A percentile compares a stretch with the other conserved stretches of the same genome.
Conservation (phyloP, 1,139 yeast species). For the Geotrichum candidum region DNA sequence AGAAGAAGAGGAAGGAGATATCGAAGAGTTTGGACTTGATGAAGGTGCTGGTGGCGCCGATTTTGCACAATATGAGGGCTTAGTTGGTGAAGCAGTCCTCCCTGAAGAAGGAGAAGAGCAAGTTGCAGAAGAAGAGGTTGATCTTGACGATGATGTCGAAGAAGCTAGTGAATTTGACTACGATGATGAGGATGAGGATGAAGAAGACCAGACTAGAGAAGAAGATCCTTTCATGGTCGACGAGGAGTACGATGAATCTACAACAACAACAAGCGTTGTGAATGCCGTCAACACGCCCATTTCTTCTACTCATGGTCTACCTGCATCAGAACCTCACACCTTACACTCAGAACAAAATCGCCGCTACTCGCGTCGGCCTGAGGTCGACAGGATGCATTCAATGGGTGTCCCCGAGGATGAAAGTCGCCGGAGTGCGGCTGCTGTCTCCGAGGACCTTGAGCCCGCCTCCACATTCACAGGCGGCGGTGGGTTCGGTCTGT, state of each 20-base stretch:
- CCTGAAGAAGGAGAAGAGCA: neutral
- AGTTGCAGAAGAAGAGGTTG: neutral
- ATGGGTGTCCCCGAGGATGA: neutral
- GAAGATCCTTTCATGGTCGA: constrained; percentile 11
- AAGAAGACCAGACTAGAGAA: constrained; percentile 4
- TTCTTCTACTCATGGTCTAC: neutral
- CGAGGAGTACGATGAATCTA: constrained; percentile 5
- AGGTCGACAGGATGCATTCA: neutral
- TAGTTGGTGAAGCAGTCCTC: neutral
- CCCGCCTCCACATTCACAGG: neutral
- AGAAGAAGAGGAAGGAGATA: constrained; percentile 21
- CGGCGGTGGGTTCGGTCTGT: neutral
- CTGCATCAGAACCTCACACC: neutral
- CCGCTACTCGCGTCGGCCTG: neutral
- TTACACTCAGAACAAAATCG: neutral
- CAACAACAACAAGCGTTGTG: neutral
- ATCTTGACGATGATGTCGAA: neutral
- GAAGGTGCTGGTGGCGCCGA: constrained; percentile 6
- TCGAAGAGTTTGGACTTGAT: constrained; percentile 20
- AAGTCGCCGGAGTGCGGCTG: neutral
- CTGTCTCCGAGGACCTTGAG: constrained; percentile 1
- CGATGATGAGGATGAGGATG: constrained; percentile 4
- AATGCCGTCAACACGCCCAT: neutral
- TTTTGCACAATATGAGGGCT: constrained; percentile 1
- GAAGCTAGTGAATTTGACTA: constrained; percentile 4